A percentile compares a stretch with the other conserved stretches of the same genome.
Conservation (phyloP, 2,329 filamentous ascomycete genomes). For the Colletotrichum tamarilloi region DNA sequence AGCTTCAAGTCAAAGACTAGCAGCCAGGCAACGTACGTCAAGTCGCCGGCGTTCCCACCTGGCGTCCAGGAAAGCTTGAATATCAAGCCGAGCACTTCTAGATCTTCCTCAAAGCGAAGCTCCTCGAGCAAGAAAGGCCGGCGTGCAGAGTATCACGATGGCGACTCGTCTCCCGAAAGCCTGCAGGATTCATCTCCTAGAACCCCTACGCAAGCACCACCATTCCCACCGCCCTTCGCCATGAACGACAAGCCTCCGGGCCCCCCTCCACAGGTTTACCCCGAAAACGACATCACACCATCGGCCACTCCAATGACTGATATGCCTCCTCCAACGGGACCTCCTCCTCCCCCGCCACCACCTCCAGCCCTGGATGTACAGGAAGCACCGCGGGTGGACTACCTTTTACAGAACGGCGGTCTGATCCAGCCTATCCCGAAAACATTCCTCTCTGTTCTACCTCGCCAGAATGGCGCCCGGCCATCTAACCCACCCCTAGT, state of each 20-base stretch:
- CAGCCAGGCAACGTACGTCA: slow-evolving; percentile 68
- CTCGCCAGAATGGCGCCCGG: slow-evolving; percentile 65
- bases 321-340: slow-evolving; percentile 52
- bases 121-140: slow-evolving; percentile 46
- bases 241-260: slow-evolving; percentile 51
- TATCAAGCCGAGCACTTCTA: slow-evolving; percentile 35
- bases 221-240: slow-evolving; percentile 58
- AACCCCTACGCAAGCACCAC: slow-evolving; percentile 67
- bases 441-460: slow-evolving; percentile 75
- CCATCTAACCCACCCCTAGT: slow-evolving; percentile 73
- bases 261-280: slow-evolving; percentile 49
- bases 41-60: slow-evolving; percentile 43
- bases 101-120: slow-evolving; percentile 42
- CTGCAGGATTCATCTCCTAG: slow-evolving; percentile 68
- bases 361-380: slow-evolving; percentile 78
- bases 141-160: slow-evolving; percentile 53
- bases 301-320: slow-evolving; percentile 54
- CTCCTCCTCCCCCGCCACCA: slow-evolving; percentile 74
- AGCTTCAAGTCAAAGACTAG: slow-evolving; percentile 67
- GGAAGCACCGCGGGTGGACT: slow-evolving; percentile 87
- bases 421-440: slow-evolving; percentile 78
- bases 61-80: slow-evolving; percentile 41
- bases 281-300: slow-evolving; percentile 50
- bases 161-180: slow-evolving; percentile 59
- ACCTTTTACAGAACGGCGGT: slow-evolving; percentile 90